These are phyloP conservation scores for Cytospora chrysosperma DNA, from an alignment of 2,329 filamentous ascomycete species.

Conservation along the genomic window DNA sequence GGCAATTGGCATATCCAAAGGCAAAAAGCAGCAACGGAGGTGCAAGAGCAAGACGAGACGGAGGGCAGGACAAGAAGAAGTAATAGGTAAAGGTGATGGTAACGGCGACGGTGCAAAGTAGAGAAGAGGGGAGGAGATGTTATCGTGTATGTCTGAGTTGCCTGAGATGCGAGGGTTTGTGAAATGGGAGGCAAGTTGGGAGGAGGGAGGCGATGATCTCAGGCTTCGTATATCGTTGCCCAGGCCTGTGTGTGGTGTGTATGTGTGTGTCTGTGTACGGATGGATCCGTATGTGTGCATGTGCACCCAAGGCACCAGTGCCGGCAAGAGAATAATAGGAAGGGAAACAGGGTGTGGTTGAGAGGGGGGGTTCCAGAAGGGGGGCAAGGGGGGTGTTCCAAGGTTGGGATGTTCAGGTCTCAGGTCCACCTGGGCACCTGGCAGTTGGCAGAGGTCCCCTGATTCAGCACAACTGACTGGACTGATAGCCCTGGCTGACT, in stretches of 20 bases:
- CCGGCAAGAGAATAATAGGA: not conserved
- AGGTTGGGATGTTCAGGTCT: not conserved
- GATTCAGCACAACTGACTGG: not conserved
- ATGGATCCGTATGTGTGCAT: not conserved
- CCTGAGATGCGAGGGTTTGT: not conserved
- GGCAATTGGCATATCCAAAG: conserved; percentile 19
- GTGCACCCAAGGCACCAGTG: not conserved
- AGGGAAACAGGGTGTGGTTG: too few relatives aligned
- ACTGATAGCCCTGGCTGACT: not conserved
- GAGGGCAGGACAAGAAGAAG: not conserved
- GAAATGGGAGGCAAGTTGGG: not conserved
- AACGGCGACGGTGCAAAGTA: not conserved
- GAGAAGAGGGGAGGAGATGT: not conserved
- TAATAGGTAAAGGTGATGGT: not conserved
- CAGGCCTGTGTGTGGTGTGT: too few relatives aligned
- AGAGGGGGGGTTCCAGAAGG: not conserved
- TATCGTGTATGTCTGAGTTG: not conserved
- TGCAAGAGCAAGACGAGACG: not conserved
- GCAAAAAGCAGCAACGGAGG: not conserved
- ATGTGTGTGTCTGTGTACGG: too few relatives aligned
- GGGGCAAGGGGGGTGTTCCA: too few relatives aligned
- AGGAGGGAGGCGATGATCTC: conserved; percentile 9
- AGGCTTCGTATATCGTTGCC: not conserved
- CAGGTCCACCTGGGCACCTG: not conserved
- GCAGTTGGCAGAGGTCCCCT: not conserved